phyloP scores from a whole-genome alignment of 1,284 basidiomycete species.

The Phlebopus sp. region DNA sequence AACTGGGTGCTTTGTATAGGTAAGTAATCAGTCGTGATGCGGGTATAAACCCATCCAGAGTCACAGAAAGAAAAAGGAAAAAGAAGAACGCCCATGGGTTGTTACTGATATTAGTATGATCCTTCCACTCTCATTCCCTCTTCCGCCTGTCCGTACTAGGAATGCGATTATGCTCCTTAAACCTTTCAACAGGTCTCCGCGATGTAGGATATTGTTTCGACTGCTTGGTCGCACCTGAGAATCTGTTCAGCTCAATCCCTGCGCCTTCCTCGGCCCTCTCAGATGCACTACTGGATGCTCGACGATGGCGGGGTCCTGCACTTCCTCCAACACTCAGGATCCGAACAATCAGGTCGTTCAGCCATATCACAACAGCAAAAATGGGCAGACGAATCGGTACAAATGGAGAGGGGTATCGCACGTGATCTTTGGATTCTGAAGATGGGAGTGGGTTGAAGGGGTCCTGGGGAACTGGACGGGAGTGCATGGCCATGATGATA shows the following conservation, averaged over 20 bases:
- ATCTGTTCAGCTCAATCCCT: conserved; percentile 27
- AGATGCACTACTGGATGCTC: conserved; percentile 40
- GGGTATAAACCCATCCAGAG: conserved; percentile 16
- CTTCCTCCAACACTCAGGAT: conserved; percentile 56
- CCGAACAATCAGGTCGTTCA: conserved; percentile 72
- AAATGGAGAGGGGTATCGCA: conserved; percentile 67
- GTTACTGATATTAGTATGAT: conserved; percentile 10
- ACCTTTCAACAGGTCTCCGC: conserved; percentile 13
- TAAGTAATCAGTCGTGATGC: conserved; percentile 9
- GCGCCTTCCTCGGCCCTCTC: conserved; percentile 55
- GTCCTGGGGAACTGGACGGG: conserved; percentile 60
- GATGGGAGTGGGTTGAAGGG: conserved; percentile 62
- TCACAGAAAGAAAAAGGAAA: conserved; percentile 14
- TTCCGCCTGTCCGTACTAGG: conserved; percentile 38
- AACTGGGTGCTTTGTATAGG: not conserved
- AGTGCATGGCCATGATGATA: conserved; percentile 76
- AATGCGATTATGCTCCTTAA: conserved; percentile 16
- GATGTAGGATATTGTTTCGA: conserved; percentile 3
- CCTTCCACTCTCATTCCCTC: conserved; percentile 31
- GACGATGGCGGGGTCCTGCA: conserved; percentile 23
- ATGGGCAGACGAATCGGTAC: conserved; percentile 76
- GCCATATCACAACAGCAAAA: conserved; percentile 66
- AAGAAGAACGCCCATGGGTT: conserved; percentile 2
- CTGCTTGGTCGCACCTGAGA: conserved; percentile 9
- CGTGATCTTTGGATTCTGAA: conserved; percentile 34